Conservation (phyloP, 495 filamentous ascomycete genomes). For the Penicillium desertorum region DNA sequence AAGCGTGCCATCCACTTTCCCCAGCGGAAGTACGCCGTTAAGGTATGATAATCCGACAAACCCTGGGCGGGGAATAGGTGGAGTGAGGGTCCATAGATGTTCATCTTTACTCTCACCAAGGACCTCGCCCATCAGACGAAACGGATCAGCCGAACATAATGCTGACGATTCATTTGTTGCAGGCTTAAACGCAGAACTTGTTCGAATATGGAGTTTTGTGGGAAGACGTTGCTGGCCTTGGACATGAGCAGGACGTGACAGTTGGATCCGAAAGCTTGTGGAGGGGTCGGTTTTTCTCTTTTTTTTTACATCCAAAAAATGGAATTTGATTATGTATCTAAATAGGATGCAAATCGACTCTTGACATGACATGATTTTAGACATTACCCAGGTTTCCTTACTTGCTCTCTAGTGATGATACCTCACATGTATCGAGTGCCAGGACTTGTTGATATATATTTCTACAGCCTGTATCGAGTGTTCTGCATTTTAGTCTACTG, state of each 20-base stretch:
- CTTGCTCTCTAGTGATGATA: background rate
- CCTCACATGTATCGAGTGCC: background rate
- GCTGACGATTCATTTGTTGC: slow-evolving; percentile 8
- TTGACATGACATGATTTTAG: slow-evolving; percentile 44
- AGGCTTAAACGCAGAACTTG: slow-evolving; percentile 47
- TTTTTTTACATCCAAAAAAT: slow-evolving; percentile 42
- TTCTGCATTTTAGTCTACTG: background rate
- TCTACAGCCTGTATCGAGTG: background rate
- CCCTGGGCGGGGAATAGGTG: background rate
- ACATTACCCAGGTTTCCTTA: slow-evolving; percentile 13
- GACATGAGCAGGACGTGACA: slow-evolving; percentile 35
- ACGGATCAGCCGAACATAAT: background rate
- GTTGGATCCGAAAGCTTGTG: slow-evolving; percentile 40
- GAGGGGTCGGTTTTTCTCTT: slow-evolving; percentile 43
- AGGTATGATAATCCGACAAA: slow-evolving; percentile 58
- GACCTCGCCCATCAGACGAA: background rate
- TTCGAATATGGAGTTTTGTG: slow-evolving; percentile 47
- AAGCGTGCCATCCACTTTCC: slow-evolving; percentile 97
- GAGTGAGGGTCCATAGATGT: slow-evolving; percentile 1
- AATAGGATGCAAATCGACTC: slow-evolving; percentile 47
- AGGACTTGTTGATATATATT: background rate
- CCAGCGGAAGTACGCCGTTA: slow-evolving; percentile 96
- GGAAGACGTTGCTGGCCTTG: slow-evolving; percentile 35
- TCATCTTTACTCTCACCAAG: background rate
- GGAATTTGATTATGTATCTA: slow-evolving; percentile 48